Evolutionary conservation across 768 basidiomycete genomes (phyloP), one percentile per base, ranked within the genome.

Genomic region (Serendipita sp.): DNA sequence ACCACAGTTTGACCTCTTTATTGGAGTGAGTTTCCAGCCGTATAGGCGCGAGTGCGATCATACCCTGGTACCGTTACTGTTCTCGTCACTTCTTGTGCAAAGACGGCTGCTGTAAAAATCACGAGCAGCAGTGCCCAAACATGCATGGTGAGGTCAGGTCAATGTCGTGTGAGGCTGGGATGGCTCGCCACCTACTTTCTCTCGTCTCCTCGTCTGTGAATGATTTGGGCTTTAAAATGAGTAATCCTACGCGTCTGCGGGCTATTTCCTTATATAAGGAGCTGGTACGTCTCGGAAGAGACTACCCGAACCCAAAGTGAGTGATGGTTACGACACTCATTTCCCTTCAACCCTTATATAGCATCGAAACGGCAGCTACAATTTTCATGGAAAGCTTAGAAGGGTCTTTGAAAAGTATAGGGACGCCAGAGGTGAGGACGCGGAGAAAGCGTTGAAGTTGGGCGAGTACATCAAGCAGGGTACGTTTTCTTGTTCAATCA

Each of bases 381-480:
- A 89, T 75, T 92, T 89, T 67, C 83, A 88, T 70, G 82, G 80
- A 47, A 84, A 83, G 69, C 77, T 92, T 46, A 78, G 90, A 62
- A 76, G 75, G 38, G 73, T 89, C 65, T 92, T 84, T 66, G 86
- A 91, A 90, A 89, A 86, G 74, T 88, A 90, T 70, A 80, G 80
- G 65, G 69, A 78, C 68, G 74, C 92, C 68, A 83, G 79, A 16
- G 81, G 88, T 68, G 78, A 81, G 18, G 87, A 91, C 67, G 88
- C 91, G 63, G 86, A 91, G 74, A 83, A 79, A 65, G 88, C 89
- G 0, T 74, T 91, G 65, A 80, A 78, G 66, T 74, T 91, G 35
- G 87, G 84, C 11, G 89, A 91, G 72, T 91, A 89, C 69, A 91
- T 92, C 74, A 89, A 85, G 75, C 87, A 88, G 70, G 90, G 90